phyloP scores from a whole-genome alignment of 371 early-diverging fungal species.

The Coemansia sp. region DNA sequence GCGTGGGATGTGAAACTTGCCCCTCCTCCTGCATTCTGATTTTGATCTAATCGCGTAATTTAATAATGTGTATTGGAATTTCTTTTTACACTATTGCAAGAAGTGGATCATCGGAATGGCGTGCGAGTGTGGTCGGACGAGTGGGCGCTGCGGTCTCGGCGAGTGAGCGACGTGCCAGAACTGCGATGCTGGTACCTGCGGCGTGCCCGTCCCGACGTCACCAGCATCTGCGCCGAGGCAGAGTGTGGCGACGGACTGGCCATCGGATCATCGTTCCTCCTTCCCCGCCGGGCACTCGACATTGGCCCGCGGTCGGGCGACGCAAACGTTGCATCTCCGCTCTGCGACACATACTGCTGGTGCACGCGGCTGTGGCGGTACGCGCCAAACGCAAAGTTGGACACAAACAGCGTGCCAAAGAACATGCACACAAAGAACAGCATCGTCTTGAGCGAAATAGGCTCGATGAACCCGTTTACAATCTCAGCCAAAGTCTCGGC shows the following conservation, averaged over 20 bases:
- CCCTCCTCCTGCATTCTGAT: no score
- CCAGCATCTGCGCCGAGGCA: slow-evolving; percentile 3
- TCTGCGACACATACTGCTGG: slow-evolving; percentile 37
- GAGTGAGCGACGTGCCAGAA: background rate
- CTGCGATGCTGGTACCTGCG: background rate
- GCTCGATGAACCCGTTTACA: slow-evolving; percentile 75
- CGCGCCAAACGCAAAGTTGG: slow-evolving; percentile 54
- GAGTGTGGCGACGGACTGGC: slow-evolving; percentile 18
- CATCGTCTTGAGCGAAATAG: slow-evolving; percentile 80
- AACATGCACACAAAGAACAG: slow-evolving; percentile 56
- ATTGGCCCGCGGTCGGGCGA: background rate
- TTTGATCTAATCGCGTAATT: no score
- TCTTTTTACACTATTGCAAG: background rate
- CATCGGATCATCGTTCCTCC: slow-evolving; percentile 16
- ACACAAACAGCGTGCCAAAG: slow-evolving; percentile 50
- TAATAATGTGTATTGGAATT: background rate
- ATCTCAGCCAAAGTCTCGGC: slow-evolving; percentile 82
- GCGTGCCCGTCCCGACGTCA: background rate
- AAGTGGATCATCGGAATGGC: background rate
- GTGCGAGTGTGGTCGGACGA: background rate
- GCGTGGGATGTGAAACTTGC: no score
- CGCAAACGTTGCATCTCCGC: slow-evolving; percentile 6
- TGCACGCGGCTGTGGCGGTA: slow-evolving; percentile 49
- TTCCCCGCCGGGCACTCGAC: background rate
- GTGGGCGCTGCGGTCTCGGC: slow-evolving; percentile 10